Base-by-base conservation (phyloP, 1,139 yeast genomes). In the Yamadazyma mexicana region DNA sequence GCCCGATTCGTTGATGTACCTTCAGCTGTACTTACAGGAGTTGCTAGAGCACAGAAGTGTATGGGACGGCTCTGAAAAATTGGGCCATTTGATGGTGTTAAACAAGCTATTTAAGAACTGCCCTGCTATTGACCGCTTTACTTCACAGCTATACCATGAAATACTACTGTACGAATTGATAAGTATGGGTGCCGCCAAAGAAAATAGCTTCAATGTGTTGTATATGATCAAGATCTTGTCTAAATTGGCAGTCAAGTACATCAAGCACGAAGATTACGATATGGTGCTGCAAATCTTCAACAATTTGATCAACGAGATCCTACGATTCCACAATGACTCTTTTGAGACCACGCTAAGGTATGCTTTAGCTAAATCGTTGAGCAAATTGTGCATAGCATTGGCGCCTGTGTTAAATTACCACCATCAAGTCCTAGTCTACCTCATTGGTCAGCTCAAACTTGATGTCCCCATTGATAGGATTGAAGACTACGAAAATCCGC, bases 51-150 rank as follows among this genome's bases (percentile, higher is more conserved):
- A 41, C 10, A 61, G 62, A 64, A 34, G 41, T 5, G 33, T 39
- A 5, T 33, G 47, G 4, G 44, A 43, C 17, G 54, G 54, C 2
- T 40, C 46, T 12, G 38, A 42, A 15, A 64, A 61, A 40, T 53
- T 69, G 39, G 71, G 76, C 1, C 67, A 68, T 43, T 48, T 69
- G 31, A 59, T 70, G 51, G 62, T 68, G 2, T 47, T 71, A 11
- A 69, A 70, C 43, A 66, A 67, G 39, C 46, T 69, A 9, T 48
- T 71, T 34, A 71, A 71, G 43, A 48, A 58, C 31, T 40, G 46
- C 15, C 45, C 56, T 0, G 34, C 40, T 8, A 38, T 59, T 2
- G 32, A 36, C 1, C 34, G 43, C 2, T 49, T 50, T 23, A 33
- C 50, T 9, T 40, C 43, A 1, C 29, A 40, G 5, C 49, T 61